phyloP scores from a whole-genome alignment of 805 yeast genomes.

The Deakozyma indianensis region DNA sequence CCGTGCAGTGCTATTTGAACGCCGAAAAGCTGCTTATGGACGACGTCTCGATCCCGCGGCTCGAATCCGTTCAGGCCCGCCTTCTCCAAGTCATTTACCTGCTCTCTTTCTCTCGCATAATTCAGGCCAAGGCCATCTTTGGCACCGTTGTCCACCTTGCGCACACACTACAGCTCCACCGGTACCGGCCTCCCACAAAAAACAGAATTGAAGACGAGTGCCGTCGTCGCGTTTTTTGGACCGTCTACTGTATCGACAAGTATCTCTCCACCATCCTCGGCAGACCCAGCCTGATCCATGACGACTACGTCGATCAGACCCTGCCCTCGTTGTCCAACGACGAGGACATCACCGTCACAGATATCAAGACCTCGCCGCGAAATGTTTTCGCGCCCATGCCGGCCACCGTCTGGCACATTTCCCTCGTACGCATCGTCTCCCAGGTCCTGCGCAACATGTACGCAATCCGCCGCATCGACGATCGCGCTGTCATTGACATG shows the following conservation, averaged over 20 bases:
- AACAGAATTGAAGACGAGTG: neutral
- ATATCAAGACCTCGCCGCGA: conserved; percentile 1
- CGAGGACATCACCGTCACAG: conserved; percentile 2
- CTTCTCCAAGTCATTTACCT: conserved; percentile 8
- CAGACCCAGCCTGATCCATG: neutral
- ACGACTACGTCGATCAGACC: conserved; percentile 7
- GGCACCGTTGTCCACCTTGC: conserved; percentile 8
- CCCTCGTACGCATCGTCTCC: conserved; percentile 5
- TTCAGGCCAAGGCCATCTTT: conserved; percentile 8
- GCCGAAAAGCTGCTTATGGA: conserved; percentile 6
- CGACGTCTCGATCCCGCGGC: conserved; percentile 7
- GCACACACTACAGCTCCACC: conserved; percentile 8
- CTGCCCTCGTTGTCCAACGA: conserved; percentile 7
- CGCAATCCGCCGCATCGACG: conserved; percentile 2
- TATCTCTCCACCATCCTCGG: neutral
- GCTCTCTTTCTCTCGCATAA: conserved; percentile 8
- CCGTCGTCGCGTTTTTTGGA: conserved; percentile 1
- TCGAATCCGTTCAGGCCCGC: conserved; percentile 8
- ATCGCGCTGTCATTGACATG: neutral
- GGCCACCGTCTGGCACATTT: conserved; percentile 8
- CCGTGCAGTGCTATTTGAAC: conserved; percentile 6
- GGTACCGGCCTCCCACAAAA: conserved; percentile 3
- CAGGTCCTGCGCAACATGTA: conserved; percentile 7
- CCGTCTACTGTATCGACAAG: conserved; percentile 1
- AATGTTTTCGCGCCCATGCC: conserved; percentile 5